Evolutionary conservation across 2,329 filamentous ascomycete genomes (phyloP).

Genomic region (Ophiostoma piceae): DNA sequence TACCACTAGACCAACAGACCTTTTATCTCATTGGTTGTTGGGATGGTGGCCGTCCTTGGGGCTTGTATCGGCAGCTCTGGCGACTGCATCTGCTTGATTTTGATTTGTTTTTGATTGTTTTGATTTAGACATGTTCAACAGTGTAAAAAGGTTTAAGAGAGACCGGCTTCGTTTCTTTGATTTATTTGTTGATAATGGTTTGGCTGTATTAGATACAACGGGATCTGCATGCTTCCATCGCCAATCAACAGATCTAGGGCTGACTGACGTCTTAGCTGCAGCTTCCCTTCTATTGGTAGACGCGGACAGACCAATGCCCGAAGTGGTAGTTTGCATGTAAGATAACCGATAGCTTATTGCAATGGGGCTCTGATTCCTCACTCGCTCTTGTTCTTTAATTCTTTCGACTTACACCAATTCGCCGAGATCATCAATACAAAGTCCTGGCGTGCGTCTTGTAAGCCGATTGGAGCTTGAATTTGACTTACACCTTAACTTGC

Average conservation of each 20-base stretch:
- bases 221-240: neutral
- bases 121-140: neutral
- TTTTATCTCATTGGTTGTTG: constrained; percentile 14
- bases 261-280: neutral
- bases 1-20: constrained; percentile 51
- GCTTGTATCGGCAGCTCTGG: neutral
- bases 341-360: neutral
- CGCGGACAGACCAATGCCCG: neutral
- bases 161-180: neutral
- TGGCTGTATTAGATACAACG: no score
- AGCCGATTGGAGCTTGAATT: neutral
- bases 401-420: neutral
- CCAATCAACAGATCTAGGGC: neutral
- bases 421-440: no score
- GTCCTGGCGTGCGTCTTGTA: neutral
- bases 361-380: neutral
- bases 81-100: neutral
- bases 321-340: neutral
- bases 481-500: neutral
- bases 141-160: neutral
- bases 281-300: neutral
- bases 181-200: neutral
- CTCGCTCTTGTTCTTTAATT: neutral
- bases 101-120: neutral
- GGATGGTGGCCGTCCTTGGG: no score